These are phyloP conservation scores for Torulaspora quercuum DNA, from an alignment of 805 yeast genomes.

Conservation along the genomic window DNA sequence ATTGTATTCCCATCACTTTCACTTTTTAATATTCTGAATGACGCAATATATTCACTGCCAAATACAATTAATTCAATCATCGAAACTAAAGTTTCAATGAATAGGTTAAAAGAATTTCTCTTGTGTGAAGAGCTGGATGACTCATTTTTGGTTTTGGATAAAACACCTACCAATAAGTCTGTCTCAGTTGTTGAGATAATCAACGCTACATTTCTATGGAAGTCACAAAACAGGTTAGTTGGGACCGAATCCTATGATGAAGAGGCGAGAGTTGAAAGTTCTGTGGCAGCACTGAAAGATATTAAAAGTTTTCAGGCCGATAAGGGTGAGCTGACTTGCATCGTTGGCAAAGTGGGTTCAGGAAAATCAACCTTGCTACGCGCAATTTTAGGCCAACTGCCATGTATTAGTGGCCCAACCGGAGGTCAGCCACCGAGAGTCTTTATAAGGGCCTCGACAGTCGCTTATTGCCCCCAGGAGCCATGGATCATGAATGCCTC, in stretches of 20 bases:
- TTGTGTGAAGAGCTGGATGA: constrained; percentile 45
- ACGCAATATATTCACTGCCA: constrained; percentile 60
- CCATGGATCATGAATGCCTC: constrained; percentile 54
- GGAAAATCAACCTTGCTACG: constrained; percentile 61
- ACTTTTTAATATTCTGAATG: constrained; percentile 54
- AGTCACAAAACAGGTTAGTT: constrained; percentile 23
- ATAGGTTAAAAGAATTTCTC: constrained; percentile 51
- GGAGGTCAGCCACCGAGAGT: constrained; percentile 27
- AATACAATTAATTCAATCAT: constrained; percentile 51
- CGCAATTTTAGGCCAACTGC: constrained; percentile 54
- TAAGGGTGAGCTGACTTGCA: constrained; percentile 54
- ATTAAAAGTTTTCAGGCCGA: constrained; percentile 46
- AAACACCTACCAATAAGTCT: constrained; percentile 21
- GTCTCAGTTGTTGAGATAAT: constrained; percentile 40
- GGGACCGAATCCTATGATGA: constrained; percentile 37
- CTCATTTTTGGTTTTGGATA: constrained; percentile 31
- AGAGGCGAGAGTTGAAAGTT: constrained; percentile 45
- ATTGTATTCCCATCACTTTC: constrained; percentile 67
- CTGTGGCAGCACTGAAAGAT: constrained; percentile 46
- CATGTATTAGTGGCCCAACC: constrained; percentile 34
- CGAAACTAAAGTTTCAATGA: constrained; percentile 57
- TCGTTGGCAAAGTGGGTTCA: constrained; percentile 65
- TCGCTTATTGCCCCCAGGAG: constrained; percentile 61
- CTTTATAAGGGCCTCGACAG: constrained; percentile 31
- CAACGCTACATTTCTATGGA: constrained; percentile 57